These are phyloP conservation scores for Hyaloscypha finlandica DNA, from an alignment of 495 filamentous ascomycete genomes.

Conservation along the genomic window DNA sequence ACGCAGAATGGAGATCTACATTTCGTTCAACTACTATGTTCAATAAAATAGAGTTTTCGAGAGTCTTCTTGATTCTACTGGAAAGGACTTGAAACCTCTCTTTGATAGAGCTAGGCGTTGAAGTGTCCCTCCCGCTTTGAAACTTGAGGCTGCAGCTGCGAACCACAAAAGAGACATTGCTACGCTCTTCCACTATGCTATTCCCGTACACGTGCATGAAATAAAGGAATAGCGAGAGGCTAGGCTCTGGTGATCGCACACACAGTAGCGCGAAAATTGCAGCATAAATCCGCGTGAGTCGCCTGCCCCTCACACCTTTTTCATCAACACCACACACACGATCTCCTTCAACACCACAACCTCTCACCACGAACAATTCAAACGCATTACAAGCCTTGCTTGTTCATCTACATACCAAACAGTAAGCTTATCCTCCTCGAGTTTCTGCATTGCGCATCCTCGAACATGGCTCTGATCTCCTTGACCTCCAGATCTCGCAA, in stretches of 20 bases:
- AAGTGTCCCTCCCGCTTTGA: too few relatives aligned
- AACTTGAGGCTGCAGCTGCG: not conserved
- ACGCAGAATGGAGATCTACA: too few relatives aligned
- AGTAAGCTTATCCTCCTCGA: not conserved
- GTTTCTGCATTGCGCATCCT: not conserved
- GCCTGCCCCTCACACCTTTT: not conserved
- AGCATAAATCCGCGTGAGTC: not conserved
- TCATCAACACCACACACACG: not conserved
- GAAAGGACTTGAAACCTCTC: too few relatives aligned
- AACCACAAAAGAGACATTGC: not conserved
- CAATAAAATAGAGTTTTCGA: too few relatives aligned
- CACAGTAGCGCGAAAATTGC: not conserved
- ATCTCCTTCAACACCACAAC: not conserved
- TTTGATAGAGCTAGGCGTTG: too few relatives aligned
- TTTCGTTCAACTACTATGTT: too few relatives aligned
- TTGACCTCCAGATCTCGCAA: not conserved
- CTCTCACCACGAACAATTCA: not conserved
- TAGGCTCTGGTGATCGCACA: not conserved
- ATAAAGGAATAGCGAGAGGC: constrained; percentile 9
- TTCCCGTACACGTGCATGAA: not conserved
- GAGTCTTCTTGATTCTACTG: too few relatives aligned
- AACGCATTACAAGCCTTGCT: too few relatives aligned
- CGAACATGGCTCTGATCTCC: not conserved
- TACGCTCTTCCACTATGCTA: not conserved
- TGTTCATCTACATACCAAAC: not conserved